Evolutionary conservation across 352 stramenopile species (phyloP).

Genomic region (Phytophthora pluvialis): DNA sequence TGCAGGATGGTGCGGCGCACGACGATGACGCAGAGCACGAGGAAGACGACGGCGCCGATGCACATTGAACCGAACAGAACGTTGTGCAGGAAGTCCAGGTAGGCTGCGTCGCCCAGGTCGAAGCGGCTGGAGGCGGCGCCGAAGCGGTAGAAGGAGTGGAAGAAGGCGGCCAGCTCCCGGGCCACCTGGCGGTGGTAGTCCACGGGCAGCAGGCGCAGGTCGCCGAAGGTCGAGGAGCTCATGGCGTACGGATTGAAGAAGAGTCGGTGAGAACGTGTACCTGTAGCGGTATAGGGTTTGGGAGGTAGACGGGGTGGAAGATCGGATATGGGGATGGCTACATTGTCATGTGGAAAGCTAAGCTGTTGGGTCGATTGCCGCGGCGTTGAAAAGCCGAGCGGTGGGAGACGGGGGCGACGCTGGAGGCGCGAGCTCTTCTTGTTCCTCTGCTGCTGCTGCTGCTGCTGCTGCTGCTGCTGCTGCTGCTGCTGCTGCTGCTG

Average conservation of each 20-base stretch:
- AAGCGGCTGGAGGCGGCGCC: constrained; percentile 59
- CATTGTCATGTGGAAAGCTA: constrained; percentile 14
- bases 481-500: background rate
- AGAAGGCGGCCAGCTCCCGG: constrained; percentile 71
- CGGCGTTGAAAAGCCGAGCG: constrained; percentile 23
- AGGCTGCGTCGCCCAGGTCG: constrained; percentile 54
- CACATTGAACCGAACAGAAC: constrained; percentile 71
- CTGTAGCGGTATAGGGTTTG: constrained; percentile 1
- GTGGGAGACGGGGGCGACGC: constrained; percentile 28
- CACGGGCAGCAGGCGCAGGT: constrained; percentile 60
- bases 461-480: background rate
- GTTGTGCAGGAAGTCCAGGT: constrained; percentile 73
- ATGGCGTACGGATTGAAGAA: constrained; percentile 20
- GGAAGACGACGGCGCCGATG: constrained; percentile 67
- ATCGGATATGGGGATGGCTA: constrained; percentile 21
- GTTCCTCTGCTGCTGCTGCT: background rate
- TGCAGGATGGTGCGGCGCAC: constrained; percentile 74
- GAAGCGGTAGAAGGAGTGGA: constrained; percentile 86
- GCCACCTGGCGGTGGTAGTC: constrained; percentile 78
- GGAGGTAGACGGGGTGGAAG: constrained; percentile 1
- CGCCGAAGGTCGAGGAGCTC: constrained; percentile 26
- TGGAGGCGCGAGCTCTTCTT: constrained; percentile 1
- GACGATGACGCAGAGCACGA: constrained; percentile 69
- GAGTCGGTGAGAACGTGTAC: background rate
- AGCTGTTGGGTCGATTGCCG: constrained; percentile 15